Conservation (phyloP, 805 yeast species). For the Candida sithepensis region DNA sequence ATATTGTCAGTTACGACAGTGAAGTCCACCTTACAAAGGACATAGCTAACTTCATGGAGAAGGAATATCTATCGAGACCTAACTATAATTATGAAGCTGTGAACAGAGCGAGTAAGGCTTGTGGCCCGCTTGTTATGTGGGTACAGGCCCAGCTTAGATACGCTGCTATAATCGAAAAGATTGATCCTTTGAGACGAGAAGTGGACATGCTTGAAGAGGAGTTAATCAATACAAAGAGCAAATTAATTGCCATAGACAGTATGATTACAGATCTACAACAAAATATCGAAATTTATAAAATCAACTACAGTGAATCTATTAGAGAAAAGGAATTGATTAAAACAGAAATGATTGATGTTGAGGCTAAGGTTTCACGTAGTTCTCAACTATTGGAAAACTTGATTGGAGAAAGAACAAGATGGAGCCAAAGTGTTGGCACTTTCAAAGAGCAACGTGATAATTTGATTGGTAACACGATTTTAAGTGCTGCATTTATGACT, state of each 20-base stretch:
- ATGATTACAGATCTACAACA: conserved; percentile 74
- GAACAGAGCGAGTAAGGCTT: conserved; percentile 87
- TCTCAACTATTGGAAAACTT: conserved; percentile 57
- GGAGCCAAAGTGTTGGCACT: conserved; percentile 58
- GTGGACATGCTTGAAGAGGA: conserved; percentile 56
- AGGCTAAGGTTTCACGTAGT: conserved; percentile 59
- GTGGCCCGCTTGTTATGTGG: conserved; percentile 91
- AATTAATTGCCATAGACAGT: conserved; percentile 70
- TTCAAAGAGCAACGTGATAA: conserved; percentile 44
- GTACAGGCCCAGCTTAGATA: conserved; percentile 85
- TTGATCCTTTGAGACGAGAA: conserved; percentile 73
- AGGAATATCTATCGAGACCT: conserved; percentile 54
- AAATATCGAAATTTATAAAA: conserved; percentile 66
- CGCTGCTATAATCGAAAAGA: conserved; percentile 60
- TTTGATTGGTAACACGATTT: conserved; percentile 61
- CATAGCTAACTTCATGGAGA: conserved; percentile 54
- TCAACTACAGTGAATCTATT: conserved; percentile 66
- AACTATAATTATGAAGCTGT: conserved; percentile 72
- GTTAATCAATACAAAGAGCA: conserved; percentile 59
- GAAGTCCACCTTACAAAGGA: conserved; percentile 52
- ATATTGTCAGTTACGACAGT: conserved; percentile 71
- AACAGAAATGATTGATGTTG: conserved; percentile 61
- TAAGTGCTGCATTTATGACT: conserved; percentile 58
- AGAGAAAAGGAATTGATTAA: conserved; percentile 77
- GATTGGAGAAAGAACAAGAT: conserved; percentile 64